Conservation (phyloP, 176 grass and related monocot species). For the Oryza punctata region DNA sequence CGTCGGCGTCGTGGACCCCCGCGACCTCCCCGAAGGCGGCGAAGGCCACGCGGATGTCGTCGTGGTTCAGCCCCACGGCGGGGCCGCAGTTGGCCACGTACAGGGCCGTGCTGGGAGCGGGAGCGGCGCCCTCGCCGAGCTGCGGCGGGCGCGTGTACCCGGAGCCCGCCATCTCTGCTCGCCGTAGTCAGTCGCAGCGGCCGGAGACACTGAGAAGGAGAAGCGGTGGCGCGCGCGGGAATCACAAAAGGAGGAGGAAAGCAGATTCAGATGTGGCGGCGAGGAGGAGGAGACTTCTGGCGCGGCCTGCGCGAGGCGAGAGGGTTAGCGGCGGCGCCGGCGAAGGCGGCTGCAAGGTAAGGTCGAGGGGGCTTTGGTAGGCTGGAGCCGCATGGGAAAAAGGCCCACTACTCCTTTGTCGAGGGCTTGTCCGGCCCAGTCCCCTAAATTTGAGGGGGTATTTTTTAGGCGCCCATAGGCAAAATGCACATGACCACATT, state of each 20-base stretch:
- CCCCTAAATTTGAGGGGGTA: not conserved
- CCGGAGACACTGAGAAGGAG: not conserved
- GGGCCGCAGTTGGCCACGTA: slow-evolving; percentile 92
- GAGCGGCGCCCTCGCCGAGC: slow-evolving; percentile 4
- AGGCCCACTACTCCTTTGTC: not conserved
- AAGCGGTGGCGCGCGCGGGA: no score
- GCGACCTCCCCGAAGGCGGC: slow-evolving; percentile 62
- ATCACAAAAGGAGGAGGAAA: not conserved
- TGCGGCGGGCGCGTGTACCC: slow-evolving; percentile 53
- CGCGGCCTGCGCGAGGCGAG: no score
- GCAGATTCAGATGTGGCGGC: not conserved
- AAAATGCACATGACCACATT: no score
- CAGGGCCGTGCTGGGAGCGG: slow-evolving; percentile 45
- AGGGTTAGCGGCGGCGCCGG: not conserved
- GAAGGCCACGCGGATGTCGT: slow-evolving; percentile 57
- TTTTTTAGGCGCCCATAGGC: no score
- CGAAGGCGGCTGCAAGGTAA: not conserved
- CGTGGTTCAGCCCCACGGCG: slow-evolving; percentile 65
- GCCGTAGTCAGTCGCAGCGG: not conserved
- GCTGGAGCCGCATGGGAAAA: not conserved
- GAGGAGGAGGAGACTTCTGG: not conserved
- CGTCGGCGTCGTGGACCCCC: slow-evolving; percentile 63
- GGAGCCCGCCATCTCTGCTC: slow-evolving; percentile 34
- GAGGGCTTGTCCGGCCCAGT: not conserved
- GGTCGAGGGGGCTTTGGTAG: not conserved